phyloP scores from a whole-genome alignment of 1,284 basidiomycete genomes.

The Naganishia sp. region DNA sequence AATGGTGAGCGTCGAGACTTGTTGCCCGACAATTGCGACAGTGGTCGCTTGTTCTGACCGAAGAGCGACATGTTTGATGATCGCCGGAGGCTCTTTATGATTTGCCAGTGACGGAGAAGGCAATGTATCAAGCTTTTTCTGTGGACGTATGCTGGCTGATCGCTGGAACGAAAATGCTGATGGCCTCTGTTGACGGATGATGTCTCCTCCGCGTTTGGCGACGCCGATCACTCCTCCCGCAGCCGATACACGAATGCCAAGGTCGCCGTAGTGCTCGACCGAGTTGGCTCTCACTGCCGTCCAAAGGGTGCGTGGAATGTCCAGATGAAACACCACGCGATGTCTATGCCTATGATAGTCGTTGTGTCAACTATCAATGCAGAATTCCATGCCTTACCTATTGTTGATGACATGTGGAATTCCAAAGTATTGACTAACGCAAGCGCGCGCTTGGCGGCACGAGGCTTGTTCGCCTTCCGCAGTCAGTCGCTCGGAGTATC shows the following conservation, averaged over 20 bases:
- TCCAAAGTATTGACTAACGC: not conserved
- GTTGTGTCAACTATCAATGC: too few species aligned
- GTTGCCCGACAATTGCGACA: slow-evolving; percentile 38
- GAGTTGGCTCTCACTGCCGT: too few species aligned
- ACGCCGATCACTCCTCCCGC: not conserved
- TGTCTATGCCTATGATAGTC: too few species aligned
- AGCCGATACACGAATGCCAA: not conserved
- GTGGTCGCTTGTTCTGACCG: slow-evolving; percentile 51
- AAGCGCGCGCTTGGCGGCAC: slow-evolving; percentile 24
- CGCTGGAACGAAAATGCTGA: not conserved
- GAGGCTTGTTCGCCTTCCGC: not conserved
- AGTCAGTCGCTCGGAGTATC: not conserved
- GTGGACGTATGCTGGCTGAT: not conserved
- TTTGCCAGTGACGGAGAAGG: not conserved
- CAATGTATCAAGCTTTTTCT: not conserved
- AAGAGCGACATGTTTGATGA: slow-evolving; percentile 51
- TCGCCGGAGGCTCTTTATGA: not conserved
- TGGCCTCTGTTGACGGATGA: not conserved
- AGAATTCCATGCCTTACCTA: too few species aligned
- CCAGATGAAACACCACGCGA: too few species aligned
- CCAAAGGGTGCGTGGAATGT: too few species aligned
- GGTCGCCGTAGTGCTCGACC: too few species aligned
- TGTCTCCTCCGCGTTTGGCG: not conserved
- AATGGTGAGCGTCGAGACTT: slow-evolving; percentile 47
- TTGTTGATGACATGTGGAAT: slow-evolving; percentile 7